phyloP scores from a whole-genome alignment of 2,329 filamentous ascomycete species.

The Fusarium tuaranense region DNA sequence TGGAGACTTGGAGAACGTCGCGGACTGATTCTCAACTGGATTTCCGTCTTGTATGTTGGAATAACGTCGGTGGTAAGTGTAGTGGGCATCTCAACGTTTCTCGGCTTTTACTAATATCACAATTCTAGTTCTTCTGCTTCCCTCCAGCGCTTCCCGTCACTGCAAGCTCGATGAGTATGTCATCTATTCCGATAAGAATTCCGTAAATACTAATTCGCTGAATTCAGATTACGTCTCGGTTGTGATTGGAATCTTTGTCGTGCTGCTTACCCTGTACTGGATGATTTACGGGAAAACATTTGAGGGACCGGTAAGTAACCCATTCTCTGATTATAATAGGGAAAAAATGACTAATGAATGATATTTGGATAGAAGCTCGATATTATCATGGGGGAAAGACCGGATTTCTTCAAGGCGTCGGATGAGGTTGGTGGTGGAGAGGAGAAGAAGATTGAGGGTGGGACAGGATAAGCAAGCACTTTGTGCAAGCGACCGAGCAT shows the following conservation, averaged over 20 bases:
- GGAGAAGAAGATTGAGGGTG: conserved; percentile 19
- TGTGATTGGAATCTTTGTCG: conserved; percentile 51
- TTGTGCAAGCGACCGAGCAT: not conserved
- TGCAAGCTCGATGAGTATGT: conserved; percentile 35
- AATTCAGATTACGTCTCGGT: conserved; percentile 50
- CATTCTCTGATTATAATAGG: fast-evolving
- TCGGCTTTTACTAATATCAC: not conserved
- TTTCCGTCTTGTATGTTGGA: conserved; percentile 33
- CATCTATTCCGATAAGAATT: fast-evolving
- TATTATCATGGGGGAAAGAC: conserved; percentile 24
- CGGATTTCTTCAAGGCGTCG: conserved; percentile 5
- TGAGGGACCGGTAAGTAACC: conserved; percentile 28
- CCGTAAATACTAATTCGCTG: not conserved
- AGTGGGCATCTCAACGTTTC: fast-evolving
- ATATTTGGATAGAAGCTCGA: conserved; percentile 12
- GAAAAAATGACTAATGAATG: not conserved
- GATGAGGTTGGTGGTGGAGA: conserved; percentile 27
- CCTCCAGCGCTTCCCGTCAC: conserved; percentile 28
- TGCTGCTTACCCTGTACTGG: conserved; percentile 30
- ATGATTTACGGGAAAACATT: conserved; percentile 27
- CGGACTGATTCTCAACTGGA: conserved; percentile 25
- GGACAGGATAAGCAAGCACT: not conserved
- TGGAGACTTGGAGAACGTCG: conserved; percentile 22
- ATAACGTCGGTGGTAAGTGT: conserved; percentile 31
- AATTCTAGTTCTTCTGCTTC: conserved; percentile 36